Base-by-base conservation (phyloP, 2,329 filamentous ascomycete species). In the Chaetothyriales sp. region DNA sequence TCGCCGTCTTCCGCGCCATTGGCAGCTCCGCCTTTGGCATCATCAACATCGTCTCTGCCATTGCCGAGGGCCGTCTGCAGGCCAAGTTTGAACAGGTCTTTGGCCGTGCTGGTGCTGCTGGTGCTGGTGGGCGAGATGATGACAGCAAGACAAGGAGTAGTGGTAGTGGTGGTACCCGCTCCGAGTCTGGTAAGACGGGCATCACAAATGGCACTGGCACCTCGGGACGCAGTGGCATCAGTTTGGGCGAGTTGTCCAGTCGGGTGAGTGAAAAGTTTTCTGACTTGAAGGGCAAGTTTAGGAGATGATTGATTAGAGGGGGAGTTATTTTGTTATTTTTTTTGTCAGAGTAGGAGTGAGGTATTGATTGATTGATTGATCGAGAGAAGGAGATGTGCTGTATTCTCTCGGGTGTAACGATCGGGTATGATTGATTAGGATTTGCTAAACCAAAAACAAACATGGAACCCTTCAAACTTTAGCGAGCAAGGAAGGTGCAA, bases 1-100 rank as follows among this genome's bases (percentile, higher is more conserved):
- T 98, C 22, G 92, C 93, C 1, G 71, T 92, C 5, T 95, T 98
- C 75, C 80, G 92, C 56, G 89, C 87, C 0, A 66, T 95, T 1
- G 92, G 92, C 0, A 83, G 78, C 8, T 81, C 81, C 0, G 78
- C 86, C 0, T 98, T 93, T 69, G 81, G 86, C 2, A 66, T 95
- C 53, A 81, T 96, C 62, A 90, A 93, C 63, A 71, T 82, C 32
- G 70, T 98, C 50, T 90, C 94, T 64, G 83, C 81, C 62, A 73
- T 93, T 39, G 86, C 92, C 39, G 90, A 98, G 67, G 90, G 88
- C 0, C 80, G 86, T 59, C 78, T 95, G 58, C 82, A 81, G 64
- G 62, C 66, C 50, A 64, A 60, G 46, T 60, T 60, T 42, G 57
- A 57, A 43, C 46, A 48, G 7, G 49, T 56, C 22, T 59, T 60